Evolutionary conservation across 768 basidiomycete species (phyloP).

Genomic region (Termitomyces titanicus): DNA sequence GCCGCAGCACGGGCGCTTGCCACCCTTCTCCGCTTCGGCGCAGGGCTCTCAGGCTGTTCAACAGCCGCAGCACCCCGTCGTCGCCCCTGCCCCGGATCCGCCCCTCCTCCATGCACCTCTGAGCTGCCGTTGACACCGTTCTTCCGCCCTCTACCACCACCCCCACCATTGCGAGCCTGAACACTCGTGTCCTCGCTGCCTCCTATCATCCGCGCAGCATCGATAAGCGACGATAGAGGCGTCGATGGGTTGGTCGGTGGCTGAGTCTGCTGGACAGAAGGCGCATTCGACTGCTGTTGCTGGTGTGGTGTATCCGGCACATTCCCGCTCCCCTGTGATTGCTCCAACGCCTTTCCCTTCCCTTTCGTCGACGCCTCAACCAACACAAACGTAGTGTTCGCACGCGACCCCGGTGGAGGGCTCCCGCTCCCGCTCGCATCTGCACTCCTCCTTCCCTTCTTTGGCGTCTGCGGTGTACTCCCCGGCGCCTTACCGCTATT

Average conservation of each 20-base stretch:
- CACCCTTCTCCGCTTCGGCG: slow-evolving; percentile 30
- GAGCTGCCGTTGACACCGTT: slow-evolving; percentile 13
- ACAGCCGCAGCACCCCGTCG: slow-evolving; percentile 18
- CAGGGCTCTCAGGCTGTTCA: slow-evolving; percentile 32
- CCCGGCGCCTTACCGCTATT: not conserved
- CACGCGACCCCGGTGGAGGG: slow-evolving; percentile 6
- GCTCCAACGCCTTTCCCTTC: slow-evolving; percentile 5
- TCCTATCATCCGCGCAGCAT: slow-evolving; percentile 54
- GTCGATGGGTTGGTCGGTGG: slow-evolving; percentile 41
- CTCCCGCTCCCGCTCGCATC: slow-evolving; percentile 9
- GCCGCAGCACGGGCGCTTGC: slow-evolving; percentile 9
- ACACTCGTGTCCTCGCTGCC: slow-evolving; percentile 25
- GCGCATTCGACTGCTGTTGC: slow-evolving; percentile 3
- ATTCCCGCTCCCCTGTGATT: not conserved
- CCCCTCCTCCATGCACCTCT: not conserved
- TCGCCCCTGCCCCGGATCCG: not conserved
- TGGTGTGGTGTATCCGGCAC: slow-evolving; percentile 12
- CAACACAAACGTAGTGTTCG: not conserved
- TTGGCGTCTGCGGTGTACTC: slow-evolving; percentile 17
- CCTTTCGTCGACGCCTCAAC: slow-evolving; percentile 15
- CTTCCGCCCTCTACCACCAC: slow-evolving; percentile 18
- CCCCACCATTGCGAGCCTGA: slow-evolving; percentile 19
- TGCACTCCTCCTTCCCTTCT: slow-evolving; percentile 3
- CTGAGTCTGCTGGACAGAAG: slow-evolving; percentile 9
- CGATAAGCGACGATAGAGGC: slow-evolving; percentile 54